Percentiles rank a stretch among this genome's conserved stretches.
phyloP scores from a whole-genome alignment of 1,139 yeast genomes.

The Geotrichum europaeum region DNA sequence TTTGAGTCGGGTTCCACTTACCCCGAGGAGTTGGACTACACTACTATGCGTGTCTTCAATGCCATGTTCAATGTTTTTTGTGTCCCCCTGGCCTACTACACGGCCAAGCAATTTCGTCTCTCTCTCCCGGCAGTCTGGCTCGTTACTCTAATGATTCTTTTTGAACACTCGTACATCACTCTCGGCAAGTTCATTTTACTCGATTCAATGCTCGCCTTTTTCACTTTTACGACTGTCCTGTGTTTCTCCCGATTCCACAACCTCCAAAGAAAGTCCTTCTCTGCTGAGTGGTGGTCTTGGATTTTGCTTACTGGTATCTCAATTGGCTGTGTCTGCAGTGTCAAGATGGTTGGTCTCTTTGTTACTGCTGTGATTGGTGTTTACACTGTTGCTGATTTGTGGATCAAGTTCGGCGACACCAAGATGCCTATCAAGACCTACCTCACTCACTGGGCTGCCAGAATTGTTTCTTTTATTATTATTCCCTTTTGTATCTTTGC shows the following conservation, averaged over 20 bases:
- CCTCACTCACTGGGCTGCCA: slow-evolving; percentile 60
- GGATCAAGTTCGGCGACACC: slow-evolving; percentile 54
- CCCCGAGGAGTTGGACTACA: slow-evolving; percentile 82
- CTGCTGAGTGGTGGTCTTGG: slow-evolving; percentile 95
- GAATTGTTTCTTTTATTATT: slow-evolving; percentile 61
- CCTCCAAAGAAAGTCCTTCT: slow-evolving; percentile 56
- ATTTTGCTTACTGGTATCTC: slow-evolving; percentile 66
- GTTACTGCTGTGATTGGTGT: slow-evolving; percentile 78
- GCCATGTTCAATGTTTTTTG: slow-evolving; percentile 84
- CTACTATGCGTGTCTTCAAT: slow-evolving; percentile 90
- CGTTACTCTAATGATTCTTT: slow-evolving; percentile 75
- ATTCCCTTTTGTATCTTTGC: slow-evolving; percentile 71
- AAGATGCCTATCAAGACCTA: slow-evolving; percentile 42
- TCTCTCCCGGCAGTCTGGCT: slow-evolving; percentile 83
- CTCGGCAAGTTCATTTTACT: slow-evolving; percentile 86
- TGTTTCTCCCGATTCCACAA: slow-evolving; percentile 76
- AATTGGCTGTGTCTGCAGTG: slow-evolving; percentile 80
- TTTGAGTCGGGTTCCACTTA: slow-evolving; percentile 82
- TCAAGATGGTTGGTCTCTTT: slow-evolving; percentile 94
- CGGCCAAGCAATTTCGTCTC: slow-evolving; percentile 80
- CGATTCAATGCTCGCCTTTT: slow-evolving; percentile 93
- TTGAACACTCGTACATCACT: slow-evolving; percentile 82
- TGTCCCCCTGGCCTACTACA: slow-evolving; percentile 90
- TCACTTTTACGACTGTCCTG: slow-evolving; percentile 78
- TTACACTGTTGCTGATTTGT: slow-evolving; percentile 72